phyloP scores from a whole-genome alignment of 371 early-diverging fungal species.

The Syncephalastrum monosporum region DNA sequence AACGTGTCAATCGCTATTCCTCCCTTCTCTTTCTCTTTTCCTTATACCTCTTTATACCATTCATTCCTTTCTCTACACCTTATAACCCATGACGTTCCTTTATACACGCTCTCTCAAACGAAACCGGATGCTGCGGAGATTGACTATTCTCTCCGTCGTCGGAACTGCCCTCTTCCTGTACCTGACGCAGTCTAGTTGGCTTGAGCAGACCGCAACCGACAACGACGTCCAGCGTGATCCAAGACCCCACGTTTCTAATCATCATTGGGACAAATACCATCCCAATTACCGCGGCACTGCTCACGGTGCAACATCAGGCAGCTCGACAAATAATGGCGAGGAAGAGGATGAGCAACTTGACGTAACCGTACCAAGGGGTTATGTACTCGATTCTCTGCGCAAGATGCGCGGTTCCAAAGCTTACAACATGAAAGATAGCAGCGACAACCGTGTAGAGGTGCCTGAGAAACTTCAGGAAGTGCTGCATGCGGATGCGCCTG shows the following conservation, averaged over 20 bases:
- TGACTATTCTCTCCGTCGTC: conserved; percentile 8
- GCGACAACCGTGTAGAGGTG: not conserved
- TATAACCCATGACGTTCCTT: conserved; percentile 14
- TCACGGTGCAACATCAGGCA: too few relatives aligned
- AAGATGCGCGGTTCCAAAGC: conserved; percentile 9
- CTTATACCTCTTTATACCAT: conserved; percentile 4
- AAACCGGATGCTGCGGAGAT: conserved; percentile 11
- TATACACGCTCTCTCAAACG: conserved; percentile 17
- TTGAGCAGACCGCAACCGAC: too few relatives aligned
- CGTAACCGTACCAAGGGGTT: conserved; percentile 14
- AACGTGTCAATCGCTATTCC: conserved; percentile 2
- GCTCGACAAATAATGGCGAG: not conserved
- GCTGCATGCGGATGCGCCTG: not conserved
- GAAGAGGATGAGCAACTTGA: conserved; percentile 6
- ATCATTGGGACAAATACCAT: not conserved
- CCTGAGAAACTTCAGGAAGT: conserved; percentile 6
- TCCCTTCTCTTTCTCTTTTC: conserved; percentile 1
- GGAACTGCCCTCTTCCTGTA: conserved; percentile 6
- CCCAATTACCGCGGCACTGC: too few relatives aligned
- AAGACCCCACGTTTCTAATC: not conserved
- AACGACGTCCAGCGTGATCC: not conserved
- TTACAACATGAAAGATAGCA: not conserved
- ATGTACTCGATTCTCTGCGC: conserved; percentile 12
- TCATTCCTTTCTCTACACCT: conserved; percentile 1
- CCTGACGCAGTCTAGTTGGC: not conserved